These are phyloP conservation scores for Radiomyces spectabilis DNA, from an alignment of 192 early-diverging fungal species.

Conservation along the genomic window DNA sequence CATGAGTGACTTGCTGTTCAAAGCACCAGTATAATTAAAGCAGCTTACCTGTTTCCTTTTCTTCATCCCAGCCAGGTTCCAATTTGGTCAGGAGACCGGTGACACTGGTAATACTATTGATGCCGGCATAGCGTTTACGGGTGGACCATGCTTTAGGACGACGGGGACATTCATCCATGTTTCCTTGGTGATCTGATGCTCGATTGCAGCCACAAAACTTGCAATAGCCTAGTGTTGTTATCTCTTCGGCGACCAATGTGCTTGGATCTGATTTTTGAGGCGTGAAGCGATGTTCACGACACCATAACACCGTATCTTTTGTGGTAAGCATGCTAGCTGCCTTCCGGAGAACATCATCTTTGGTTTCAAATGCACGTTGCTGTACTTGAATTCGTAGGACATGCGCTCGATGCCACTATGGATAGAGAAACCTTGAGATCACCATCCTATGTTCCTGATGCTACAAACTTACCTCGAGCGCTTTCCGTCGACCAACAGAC, in stretches of 20 bases:
- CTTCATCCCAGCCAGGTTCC: constrained; percentile 12
- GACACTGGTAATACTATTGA: constrained; percentile 22
- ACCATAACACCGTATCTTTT: constrained; percentile 40
- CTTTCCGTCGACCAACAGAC: constrained; percentile 37
- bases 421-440: not conserved
- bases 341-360: constrained; percentile 11
- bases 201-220: constrained; percentile 30
- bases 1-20: no score
- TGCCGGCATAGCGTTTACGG: constrained; percentile 17
- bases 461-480: constrained; percentile 31
- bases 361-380: constrained; percentile 4
- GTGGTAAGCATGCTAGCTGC: constrained; percentile 24
- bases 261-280: constrained; percentile 16
- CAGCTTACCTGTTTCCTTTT: constrained; percentile 10
- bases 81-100: constrained; percentile 13
- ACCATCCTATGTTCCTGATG: not conserved
- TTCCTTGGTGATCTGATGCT: constrained; percentile 6
- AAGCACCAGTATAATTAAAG: no score
- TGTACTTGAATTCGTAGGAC: constrained; percentile 23
- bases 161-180: constrained; percentile 14
- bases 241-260: not conserved
- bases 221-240: constrained; percentile 12
- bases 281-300: constrained; percentile 27
- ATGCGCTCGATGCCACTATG: constrained; percentile 41
- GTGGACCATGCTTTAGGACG: constrained; percentile 15